phyloP scores from a whole-genome alignment of 768 basidiomycete genomes.

The Galerina marginata region DNA sequence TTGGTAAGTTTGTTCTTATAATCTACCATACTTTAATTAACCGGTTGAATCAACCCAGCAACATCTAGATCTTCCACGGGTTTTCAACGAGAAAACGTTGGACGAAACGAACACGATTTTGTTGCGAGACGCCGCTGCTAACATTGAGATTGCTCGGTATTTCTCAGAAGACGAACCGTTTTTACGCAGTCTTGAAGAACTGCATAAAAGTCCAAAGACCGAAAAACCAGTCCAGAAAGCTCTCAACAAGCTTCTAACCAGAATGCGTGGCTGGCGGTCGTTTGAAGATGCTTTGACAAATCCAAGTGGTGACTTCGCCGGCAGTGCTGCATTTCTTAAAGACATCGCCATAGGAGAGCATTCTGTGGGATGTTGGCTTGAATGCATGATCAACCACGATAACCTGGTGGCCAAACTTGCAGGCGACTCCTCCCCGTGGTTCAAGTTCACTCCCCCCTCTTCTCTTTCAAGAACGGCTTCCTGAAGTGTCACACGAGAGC shows the following conservation, averaged over 20 bases:
- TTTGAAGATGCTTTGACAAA: constrained; percentile 69
- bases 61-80: constrained; percentile 54
- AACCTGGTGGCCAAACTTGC: constrained; percentile 53
- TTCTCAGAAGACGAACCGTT: constrained; percentile 50
- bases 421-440: constrained; percentile 42
- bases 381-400: constrained; percentile 65
- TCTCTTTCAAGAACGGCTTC: constrained; percentile 37
- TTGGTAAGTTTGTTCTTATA: constrained; percentile 36
- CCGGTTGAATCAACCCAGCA: constrained; percentile 42
- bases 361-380: constrained; percentile 75
- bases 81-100: constrained; percentile 60
- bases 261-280: constrained; percentile 62
- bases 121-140: constrained; percentile 69
- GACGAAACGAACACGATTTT: constrained; percentile 60
- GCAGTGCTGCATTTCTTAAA: constrained; percentile 56
- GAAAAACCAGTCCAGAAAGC: constrained; percentile 49
- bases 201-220: constrained; percentile 41
- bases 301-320: constrained; percentile 52
- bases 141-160: constrained; percentile 64
- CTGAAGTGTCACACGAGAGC: constrained; percentile 50
- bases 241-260: constrained; percentile 50
- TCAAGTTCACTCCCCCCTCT: constrained; percentile 42
- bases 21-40: neutral
- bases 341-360: constrained; percentile 70
- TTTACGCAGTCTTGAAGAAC: constrained; percentile 41